These are phyloP conservation scores for Saccharomyces hybrid DNA, from an alignment of 1,139 yeast genomes.

Conservation along the genomic window DNA sequence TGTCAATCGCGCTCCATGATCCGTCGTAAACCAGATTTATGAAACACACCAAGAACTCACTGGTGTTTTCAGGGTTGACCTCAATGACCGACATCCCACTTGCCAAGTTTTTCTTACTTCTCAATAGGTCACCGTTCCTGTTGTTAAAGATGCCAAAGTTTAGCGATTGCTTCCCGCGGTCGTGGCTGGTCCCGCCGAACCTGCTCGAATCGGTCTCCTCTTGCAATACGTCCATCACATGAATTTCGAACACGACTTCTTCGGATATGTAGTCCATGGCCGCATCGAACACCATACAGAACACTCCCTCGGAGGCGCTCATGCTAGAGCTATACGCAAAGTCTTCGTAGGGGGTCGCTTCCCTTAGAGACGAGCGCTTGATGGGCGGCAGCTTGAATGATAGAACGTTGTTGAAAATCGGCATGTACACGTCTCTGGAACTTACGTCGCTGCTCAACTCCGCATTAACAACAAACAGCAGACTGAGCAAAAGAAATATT, in stretches of 20 bases:
- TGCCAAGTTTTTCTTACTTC: conserved; percentile 12
- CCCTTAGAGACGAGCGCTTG: neutral
- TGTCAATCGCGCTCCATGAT: conserved; percentile 24
- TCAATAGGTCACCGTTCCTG: conserved; percentile 11
- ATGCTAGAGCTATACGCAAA: neutral
- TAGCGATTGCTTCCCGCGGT: conserved; percentile 19
- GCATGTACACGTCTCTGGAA: neutral
- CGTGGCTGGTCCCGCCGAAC: conserved; percentile 23
- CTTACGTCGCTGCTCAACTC: neutral
- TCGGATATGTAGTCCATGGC: conserved; percentile 13
- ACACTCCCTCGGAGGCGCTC: conserved; percentile 13
- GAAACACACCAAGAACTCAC: conserved; percentile 15
- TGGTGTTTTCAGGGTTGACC: conserved; percentile 9
- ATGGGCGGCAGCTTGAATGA: neutral
- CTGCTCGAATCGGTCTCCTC: conserved; percentile 12
- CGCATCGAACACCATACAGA: conserved; percentile 19
- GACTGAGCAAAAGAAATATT: neutral
- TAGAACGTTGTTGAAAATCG: neutral
- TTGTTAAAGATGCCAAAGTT: conserved; percentile 12
- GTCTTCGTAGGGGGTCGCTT: neutral
- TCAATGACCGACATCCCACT: conserved; percentile 12
- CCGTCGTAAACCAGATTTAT: conserved; percentile 21
- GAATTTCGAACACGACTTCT: conserved; percentile 10
- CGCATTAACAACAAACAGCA: neutral
- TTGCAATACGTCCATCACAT: conserved; percentile 14